These are phyloP conservation scores for Aquilaria malaccensis DNA, from an alignment of 345 rosid genomes.

Conservation along the genomic window DNA sequence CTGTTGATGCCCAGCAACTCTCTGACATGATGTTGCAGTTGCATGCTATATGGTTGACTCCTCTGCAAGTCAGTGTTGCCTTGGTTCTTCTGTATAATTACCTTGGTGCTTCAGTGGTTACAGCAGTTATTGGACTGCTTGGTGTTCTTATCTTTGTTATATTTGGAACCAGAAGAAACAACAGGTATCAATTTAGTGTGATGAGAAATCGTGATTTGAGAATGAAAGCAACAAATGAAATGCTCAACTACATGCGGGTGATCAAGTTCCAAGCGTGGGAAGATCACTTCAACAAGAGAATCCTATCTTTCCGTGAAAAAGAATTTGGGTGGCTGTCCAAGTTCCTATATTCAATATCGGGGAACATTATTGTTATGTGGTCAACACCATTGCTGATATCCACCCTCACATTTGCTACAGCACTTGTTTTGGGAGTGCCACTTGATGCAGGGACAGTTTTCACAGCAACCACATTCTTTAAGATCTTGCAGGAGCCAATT, in stretches of 20 bases:
- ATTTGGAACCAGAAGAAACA: conserved; percentile 57
- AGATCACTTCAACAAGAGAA: conserved; percentile 79
- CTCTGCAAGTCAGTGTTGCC: conserved; percentile 63
- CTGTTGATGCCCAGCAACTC: conserved; percentile 95
- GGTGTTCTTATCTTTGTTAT: conserved; percentile 41
- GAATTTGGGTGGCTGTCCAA: conserved; percentile 81
- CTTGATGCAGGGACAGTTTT: conserved; percentile 89
- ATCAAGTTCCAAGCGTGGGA: conserved; percentile 98
- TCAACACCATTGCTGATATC: conserved; percentile 75
- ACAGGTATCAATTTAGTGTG: conserved; percentile 51
- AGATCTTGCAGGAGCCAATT: conserved; percentile 92
- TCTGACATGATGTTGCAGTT: conserved; percentile 97
- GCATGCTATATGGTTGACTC: conserved; percentile 91
- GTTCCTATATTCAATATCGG: conserved; percentile 67
- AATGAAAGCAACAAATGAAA: conserved; percentile 92
- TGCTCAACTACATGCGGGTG: conserved; percentile 88
- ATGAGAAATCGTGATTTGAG: conserved; percentile 78
- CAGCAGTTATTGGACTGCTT: conserved; percentile 45
- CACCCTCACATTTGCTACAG: conserved; percentile 67
- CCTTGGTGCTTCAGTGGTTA: conserved; percentile 54
- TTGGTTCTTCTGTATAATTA: conserved; percentile 54
- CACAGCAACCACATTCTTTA: conserved; percentile 77
- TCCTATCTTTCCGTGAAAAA: conserved; percentile 52
- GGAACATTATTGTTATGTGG: conserved; percentile 71
- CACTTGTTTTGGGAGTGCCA: conserved; percentile 51